Evolutionary conservation across 768 basidiomycete genomes (phyloP).

Genomic region (Peribolospora kevripleyi): DNA sequence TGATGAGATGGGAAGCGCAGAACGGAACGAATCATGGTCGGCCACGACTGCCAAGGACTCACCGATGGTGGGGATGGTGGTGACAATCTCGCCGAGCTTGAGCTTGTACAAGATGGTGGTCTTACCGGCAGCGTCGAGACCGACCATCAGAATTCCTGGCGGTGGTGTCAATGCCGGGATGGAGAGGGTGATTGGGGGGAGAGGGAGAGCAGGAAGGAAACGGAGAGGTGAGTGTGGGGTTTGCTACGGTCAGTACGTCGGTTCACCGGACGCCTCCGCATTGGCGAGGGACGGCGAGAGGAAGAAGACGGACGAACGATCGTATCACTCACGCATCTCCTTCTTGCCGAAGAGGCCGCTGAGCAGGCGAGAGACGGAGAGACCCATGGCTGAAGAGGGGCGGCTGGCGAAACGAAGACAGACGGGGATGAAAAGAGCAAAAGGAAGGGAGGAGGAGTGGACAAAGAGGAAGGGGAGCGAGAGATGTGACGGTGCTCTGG

Average conservation of each 20-base stretch:
- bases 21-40: not conserved
- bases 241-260: no score
- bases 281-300: not conserved
- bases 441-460: not conserved
- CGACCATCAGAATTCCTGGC: slow-evolving; percentile 74
- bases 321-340: slow-evolving; percentile 46
- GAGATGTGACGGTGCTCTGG: not conserved
- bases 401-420: not conserved
- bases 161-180: not conserved
- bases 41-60: slow-evolving; percentile 18
- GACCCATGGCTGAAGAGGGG: slow-evolving; percentile 3
- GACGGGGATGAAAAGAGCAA: not conserved
- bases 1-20: not conserved
- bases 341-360: slow-evolving; percentile 83
- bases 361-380: slow-evolving; percentile 19
- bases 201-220: slow-evolving; percentile 12
- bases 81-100: slow-evolving; percentile 99
- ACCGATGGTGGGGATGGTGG: slow-evolving; percentile 99
- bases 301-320: not conserved
- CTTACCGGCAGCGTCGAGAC: slow-evolving; percentile 93
- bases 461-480: not conserved
- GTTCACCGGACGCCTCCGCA: no score
- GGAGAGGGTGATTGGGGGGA: no score
- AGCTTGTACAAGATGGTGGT: slow-evolving; percentile 92
- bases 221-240: no score